phyloP scores from a whole-genome alignment of 2,329 filamentous ascomycete species.

The Stagonosporopsis vannaccii region DNA sequence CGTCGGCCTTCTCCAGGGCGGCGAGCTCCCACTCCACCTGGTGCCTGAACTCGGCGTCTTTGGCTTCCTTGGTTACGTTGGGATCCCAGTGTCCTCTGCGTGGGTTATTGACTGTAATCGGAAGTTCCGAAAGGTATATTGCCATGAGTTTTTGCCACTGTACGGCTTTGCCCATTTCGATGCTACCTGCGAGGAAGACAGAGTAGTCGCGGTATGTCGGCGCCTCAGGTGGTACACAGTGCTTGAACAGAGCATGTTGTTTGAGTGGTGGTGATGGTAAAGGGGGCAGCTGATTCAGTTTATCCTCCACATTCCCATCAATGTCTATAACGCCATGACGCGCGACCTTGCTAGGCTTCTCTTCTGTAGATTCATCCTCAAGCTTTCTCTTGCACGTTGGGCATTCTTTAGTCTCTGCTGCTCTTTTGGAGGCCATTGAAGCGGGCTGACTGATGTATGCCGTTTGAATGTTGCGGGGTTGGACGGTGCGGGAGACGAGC shows the following conservation, averaged over 20 bases:
- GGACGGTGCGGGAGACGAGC: neutral
- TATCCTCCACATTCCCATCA: conserved; percentile 29
- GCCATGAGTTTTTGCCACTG: conserved; percentile 63
- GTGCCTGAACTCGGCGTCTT: conserved; percentile 54
- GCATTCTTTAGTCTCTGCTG: conserved; percentile 2
- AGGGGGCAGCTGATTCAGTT: conserved; percentile 25
- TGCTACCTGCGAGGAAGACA: conserved; percentile 68
- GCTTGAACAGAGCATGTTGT: conserved; percentile 19
- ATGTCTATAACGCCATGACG: conserved; percentile 21
- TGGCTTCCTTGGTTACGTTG: conserved; percentile 57
- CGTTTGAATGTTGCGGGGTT: neutral
- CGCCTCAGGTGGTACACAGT: conserved; percentile 24
- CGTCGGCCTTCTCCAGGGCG: conserved; percentile 60
- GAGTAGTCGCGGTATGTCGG: conserved; percentile 40
- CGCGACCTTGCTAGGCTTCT: conserved; percentile 1
- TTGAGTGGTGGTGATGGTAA: conserved; percentile 7
- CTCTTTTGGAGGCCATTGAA: conserved; percentile 2
- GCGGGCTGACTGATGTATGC: neutral
- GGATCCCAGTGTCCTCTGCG: conserved; percentile 64
- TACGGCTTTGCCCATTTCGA: conserved; percentile 52
- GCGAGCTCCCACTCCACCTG: conserved; percentile 70
- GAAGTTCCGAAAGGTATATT: conserved; percentile 49
- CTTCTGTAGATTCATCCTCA: neutral
- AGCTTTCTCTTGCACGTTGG: conserved; percentile 15
- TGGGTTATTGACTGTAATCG: conserved; percentile 66